Base-by-base conservation (phyloP, 2,329 filamentous ascomycete genomes). In the Dendrostoma leiphaemia region DNA sequence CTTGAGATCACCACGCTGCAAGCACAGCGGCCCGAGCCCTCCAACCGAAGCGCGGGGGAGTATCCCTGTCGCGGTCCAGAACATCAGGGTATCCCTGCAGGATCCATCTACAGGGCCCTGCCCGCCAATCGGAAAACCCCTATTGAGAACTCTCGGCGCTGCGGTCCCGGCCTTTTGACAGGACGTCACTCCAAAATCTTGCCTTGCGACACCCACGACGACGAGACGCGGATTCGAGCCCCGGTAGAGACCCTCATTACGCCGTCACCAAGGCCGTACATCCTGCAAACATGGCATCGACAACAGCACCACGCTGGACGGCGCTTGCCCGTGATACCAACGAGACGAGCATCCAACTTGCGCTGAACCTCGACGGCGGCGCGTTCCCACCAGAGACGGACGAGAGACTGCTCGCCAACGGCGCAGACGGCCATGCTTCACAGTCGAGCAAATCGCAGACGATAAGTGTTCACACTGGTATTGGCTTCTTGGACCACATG, bases 401-500 rank as follows among this genome's bases (percentile, higher is more conserved):
- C 66, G 66, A 77, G 50, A 77, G 74, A 59, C 76, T 84, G 57
- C 72, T 77, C 60, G 73, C 79, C 15, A 69, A 74, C 54, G 74
- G 71, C 32, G 69, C 67, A 50, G 82, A 82, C 56, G 78, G 79
- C 53, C 94, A 99, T 70, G 93, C 94, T 28, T 86, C 87, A 1
- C 93, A 99, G 73, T 78, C 85, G 60, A 93, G 89, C 63, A 85
- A 88, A 62, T 89, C 86, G 38, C 94, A 97, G 73, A 85, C 84
- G 57, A 97, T 97, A 69, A 84, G 84, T 67, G 81, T 97, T 62
- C 86, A 90, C 79, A 96, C 93, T 0, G 94, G 94, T 61, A 96
- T 99, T 71, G 94, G 94, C 56, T 99, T 99, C 74, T 80, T 99
- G 53, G 94, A 99, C 76, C 94, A 99, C 78, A 97, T 99, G 93